Evolutionary conservation across 2,329 filamentous ascomycete species (phyloP).

Genomic region (Alternaria sp.): DNA sequence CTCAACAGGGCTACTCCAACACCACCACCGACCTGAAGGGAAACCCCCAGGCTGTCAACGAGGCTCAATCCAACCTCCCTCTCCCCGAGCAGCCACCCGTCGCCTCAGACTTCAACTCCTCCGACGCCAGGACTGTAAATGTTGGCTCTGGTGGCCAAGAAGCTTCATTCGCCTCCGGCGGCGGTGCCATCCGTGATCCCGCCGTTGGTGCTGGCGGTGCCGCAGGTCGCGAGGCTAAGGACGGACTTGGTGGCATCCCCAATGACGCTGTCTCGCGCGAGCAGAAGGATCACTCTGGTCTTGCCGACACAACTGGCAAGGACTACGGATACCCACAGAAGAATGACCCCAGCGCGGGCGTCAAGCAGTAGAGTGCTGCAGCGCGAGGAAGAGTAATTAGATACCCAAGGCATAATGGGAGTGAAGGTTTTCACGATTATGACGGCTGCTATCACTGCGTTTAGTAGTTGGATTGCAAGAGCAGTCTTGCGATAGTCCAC

Average conservation of each 20-base stretch:
- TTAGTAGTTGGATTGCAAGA: slow-evolving; percentile 25
- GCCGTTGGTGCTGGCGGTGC: slow-evolving; percentile 62
- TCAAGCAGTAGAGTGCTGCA: slow-evolving; percentile 29
- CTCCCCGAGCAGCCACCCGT: slow-evolving; percentile 79
- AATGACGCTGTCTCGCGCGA: slow-evolving; percentile 67
- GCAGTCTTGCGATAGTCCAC: slow-evolving; percentile 16
- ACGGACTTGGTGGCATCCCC: slow-evolving; percentile 64
- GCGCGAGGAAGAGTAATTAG: neutral
- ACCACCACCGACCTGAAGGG: slow-evolving; percentile 39
- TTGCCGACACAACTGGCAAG: slow-evolving; percentile 54
- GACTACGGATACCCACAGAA: slow-evolving; percentile 56
- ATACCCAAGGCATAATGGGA: slow-evolving; percentile 15
- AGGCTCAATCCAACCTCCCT: slow-evolving; percentile 76
- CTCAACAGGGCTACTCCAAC: slow-evolving; percentile 35
- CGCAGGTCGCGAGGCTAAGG: slow-evolving; percentile 70
- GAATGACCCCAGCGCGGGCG: slow-evolving; percentile 49
- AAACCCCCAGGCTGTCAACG: slow-evolving; percentile 66
- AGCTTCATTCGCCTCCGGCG: slow-evolving; percentile 57
- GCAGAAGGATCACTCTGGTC: slow-evolving; percentile 52
- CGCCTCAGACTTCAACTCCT: slow-evolving; percentile 81
- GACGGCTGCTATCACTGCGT: slow-evolving; percentile 21
- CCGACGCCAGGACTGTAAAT: slow-evolving; percentile 73
- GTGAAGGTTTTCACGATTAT: slow-evolving; percentile 15
- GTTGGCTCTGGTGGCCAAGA: slow-evolving; percentile 69
- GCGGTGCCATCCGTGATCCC: slow-evolving; percentile 54